Conservation (phyloP, 768 basidiomycete genomes). For the Lactifluus subvellereus region DNA sequence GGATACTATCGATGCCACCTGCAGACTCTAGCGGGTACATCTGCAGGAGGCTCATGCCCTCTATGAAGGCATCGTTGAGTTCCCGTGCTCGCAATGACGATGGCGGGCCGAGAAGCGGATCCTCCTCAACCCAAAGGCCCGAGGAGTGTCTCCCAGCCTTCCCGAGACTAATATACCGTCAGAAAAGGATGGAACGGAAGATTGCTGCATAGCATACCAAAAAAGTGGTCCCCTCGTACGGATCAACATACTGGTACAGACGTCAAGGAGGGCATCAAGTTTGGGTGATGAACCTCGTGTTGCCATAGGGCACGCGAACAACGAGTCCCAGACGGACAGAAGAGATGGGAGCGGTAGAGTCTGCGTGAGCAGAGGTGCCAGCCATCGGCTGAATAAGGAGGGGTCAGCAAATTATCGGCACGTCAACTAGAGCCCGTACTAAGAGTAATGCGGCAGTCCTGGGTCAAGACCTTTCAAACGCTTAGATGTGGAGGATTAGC, state of each 20-base stretch:
- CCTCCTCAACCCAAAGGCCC: slow-evolving; percentile 52
- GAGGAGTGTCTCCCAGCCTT: slow-evolving; percentile 39
- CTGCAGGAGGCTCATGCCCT: slow-evolving; percentile 60
- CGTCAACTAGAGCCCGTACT: slow-evolving; percentile 42
- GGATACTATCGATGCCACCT: slow-evolving; percentile 64
- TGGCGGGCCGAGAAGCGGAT: slow-evolving; percentile 33
- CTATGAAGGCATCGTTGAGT: slow-evolving; percentile 57
- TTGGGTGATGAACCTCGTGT: slow-evolving; percentile 52
- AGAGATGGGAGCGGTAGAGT: slow-evolving; percentile 61
- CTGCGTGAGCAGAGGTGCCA: slow-evolving; percentile 64
- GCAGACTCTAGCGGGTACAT: slow-evolving; percentile 57
- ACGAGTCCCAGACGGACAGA: slow-evolving; percentile 61
- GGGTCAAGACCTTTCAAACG: slow-evolving; percentile 62
- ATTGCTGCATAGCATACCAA: slow-evolving; percentile 36
- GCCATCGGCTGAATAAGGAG: slow-evolving; percentile 53
- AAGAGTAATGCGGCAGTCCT: slow-evolving; percentile 69
- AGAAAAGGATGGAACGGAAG: slow-evolving; percentile 3
- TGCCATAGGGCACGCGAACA: slow-evolving; percentile 56
- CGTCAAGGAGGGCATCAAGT: slow-evolving; percentile 61
- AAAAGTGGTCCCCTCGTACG: slow-evolving; percentile 49
- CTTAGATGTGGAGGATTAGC: slow-evolving; percentile 33
- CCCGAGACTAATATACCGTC: slow-evolving; percentile 41
- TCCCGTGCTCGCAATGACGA: slow-evolving; percentile 46
- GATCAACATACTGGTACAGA: slow-evolving; percentile 66
- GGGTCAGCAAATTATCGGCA: neutral